Evolutionary conservation across 2,329 filamentous ascomycete species (phyloP).

Genomic region (Trichoderma pleuroti): DNA sequence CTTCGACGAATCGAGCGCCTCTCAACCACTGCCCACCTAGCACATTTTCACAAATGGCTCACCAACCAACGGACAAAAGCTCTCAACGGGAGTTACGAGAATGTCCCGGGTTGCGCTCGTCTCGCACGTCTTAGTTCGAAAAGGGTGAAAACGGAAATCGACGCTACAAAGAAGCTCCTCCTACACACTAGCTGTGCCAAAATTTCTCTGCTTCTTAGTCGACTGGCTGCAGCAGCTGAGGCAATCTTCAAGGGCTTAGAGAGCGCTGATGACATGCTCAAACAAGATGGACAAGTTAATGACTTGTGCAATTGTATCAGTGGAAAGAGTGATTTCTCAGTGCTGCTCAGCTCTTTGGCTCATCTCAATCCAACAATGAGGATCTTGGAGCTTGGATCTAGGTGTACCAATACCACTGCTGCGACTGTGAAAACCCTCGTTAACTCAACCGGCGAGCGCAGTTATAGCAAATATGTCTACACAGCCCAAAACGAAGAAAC

Average conservation of each 20-base stretch:
- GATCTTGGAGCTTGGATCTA: constrained; percentile 34
- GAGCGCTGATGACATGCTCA: background rate
- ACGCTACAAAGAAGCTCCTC: background rate
- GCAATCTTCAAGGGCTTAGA: background rate
- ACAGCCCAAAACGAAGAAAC: constrained; percentile 27
- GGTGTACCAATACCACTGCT: constrained; percentile 34
- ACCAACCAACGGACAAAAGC: background rate
- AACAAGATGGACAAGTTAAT: background rate
- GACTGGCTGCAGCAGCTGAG: background rate
- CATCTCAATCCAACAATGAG: constrained; percentile 19
- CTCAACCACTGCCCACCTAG: background rate
- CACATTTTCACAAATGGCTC: constrained; percentile 13
- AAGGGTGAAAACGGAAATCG: background rate
- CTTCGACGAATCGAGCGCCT: background rate
- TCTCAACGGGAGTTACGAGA: background rate
- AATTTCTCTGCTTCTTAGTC: background rate
- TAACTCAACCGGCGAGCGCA: background rate
- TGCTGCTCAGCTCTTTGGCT: constrained; percentile 1
- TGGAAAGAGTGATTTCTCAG: background rate
- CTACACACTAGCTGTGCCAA: background rate
- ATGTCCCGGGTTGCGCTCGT: background rate
- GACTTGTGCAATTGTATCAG: background rate
- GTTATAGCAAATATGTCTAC: constrained; percentile 24
- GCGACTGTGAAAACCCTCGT: constrained; percentile 23
- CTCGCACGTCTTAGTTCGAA: background rate